Evolutionary conservation across 495 filamentous ascomycete genomes (phyloP), one percentile per base, ranked within the genome.

Genomic region (Lophiotrema nucula): DNA sequence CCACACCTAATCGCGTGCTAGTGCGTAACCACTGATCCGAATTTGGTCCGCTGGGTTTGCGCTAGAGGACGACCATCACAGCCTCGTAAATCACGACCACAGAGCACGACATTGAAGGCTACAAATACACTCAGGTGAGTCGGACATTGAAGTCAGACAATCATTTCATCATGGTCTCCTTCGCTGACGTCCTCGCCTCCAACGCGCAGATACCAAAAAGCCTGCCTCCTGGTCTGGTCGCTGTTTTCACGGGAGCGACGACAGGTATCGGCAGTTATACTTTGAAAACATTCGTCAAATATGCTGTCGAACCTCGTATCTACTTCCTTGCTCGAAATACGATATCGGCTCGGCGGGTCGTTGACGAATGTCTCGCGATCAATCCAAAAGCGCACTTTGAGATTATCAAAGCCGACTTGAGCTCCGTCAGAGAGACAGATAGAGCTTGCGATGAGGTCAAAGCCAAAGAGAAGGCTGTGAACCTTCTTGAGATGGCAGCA

Each of bases 191-290:
- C 58, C 19, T 16, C 8, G 21, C 26, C 15, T 50, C 58, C n/a
- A 62, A 62, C 46, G 35, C 44, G 5, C 21, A 53, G 0, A 35
- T 35, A 8, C 15, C 31, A 35, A 15, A 8, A 35, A 15, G 8
- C 31, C 69, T 80, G 12, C 76, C 76, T 5, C 24, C 69, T 0
- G 70, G 72, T 2, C 65, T 81, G 0, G 75, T 81, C 2, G 81
- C 77, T 23, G 76, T 86, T 44, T 84, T 84, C 58, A 82, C 83
- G n/a, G 84, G 87, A 39, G 86, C 74, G 21, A 89, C 87, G 0
- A 77, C 77, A 28, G 87, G 84, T 28, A 82, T 89, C 52, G 83
- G 81, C 37, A 74, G 81, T 56, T 61, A 74, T 13, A 82, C 83
- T 5, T 72, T 86, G 51, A 80, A 73, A 50, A 66, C 76, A 24